Evolutionary conservation across 805 yeast genomes (phyloP).

Genomic region (Starmerella roubikii): DNA sequence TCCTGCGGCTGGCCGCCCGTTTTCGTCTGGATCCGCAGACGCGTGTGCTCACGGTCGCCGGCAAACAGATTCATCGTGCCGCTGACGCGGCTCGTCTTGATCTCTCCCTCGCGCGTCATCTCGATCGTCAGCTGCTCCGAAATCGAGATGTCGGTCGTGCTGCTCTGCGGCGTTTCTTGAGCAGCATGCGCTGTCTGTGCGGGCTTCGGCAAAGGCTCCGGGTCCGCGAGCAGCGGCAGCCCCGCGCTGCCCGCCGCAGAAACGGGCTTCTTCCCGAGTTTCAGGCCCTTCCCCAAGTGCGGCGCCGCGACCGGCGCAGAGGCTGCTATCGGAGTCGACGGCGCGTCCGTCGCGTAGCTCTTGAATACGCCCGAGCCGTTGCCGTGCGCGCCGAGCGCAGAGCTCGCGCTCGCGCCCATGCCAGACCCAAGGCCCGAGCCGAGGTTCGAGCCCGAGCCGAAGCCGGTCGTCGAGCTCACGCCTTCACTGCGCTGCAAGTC

Average conservation of each 20-base stretch:
- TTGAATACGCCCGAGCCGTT: not conserved
- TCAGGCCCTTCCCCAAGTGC: slow-evolving; percentile 60
- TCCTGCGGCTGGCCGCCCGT: slow-evolving; percentile 43
- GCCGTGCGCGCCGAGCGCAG: slow-evolving; percentile 2
- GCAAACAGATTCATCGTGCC: slow-evolving; percentile 86
- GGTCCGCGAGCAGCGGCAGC: slow-evolving; percentile 26
- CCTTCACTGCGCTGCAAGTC: slow-evolving; percentile 35
- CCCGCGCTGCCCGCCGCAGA: slow-evolving; percentile 14
- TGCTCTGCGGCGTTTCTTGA: slow-evolving; percentile 30
- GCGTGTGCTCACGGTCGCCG: slow-evolving; percentile 58
- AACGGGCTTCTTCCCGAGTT: slow-evolving; percentile 46
- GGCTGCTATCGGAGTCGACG: not conserved
- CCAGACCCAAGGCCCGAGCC: not conserved
- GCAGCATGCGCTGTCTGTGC: slow-evolving; percentile 1
- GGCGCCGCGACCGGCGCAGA: slow-evolving; percentile 23
- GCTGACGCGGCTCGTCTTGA: slow-evolving; percentile 51
- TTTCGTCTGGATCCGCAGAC: slow-evolving; percentile 46
- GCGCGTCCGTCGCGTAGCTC: not conserved
- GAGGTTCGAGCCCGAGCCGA: slow-evolving; percentile 9
- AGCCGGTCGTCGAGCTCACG: slow-evolving; percentile 8
- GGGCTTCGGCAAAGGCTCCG: slow-evolving; percentile 18
- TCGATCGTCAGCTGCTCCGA: slow-evolving; percentile 69
- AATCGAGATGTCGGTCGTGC: slow-evolving; percentile 66
- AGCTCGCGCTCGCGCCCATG: not conserved
- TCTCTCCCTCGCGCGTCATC: slow-evolving; percentile 67